Base-by-base conservation (phyloP, 2,329 filamentous ascomycete genomes). In the Atkinsonella hypoxylon region DNA sequence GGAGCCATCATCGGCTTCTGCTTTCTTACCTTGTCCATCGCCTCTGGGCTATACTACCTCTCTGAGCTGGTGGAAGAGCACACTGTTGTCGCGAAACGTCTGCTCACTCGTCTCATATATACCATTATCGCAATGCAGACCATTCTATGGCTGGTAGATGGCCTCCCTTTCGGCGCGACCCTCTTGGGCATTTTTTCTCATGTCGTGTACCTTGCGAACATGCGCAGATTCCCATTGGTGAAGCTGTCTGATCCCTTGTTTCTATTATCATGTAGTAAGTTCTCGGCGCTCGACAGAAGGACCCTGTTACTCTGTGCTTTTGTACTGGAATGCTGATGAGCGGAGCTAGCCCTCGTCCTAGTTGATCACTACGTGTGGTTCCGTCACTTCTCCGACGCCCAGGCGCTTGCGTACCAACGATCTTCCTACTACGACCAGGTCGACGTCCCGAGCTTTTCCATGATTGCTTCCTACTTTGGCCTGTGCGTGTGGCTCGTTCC, bases 11-110 rank as follows among this genome's bases (percentile, higher is more conserved):
- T 95, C 54, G 91, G 91, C 65, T 98, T 98, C 73, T 82, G 81
- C 62, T 97, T 98, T 70, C 75, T 98, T 58, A 97, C 93, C 18
- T 77, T 98, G 54, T 89, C 91, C 51, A 97, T 98, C 64, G 93
- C 93, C 39, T 96, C 89, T n/a, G 93, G 93, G 38, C 82, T 98
- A 26, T 98, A 98, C 73, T 98, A 98, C 67, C 84, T 98, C 49
- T 96, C 91, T 22, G 93, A 98, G 68, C 82, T 97, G 13, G 93
- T 98, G 54, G 93, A 98, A 70, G 93, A 98, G 68, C 91, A 98
- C 65, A 96, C 91, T 4, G 91, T 97, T 11, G 70, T 95, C 55
- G 87, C 90, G 12, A 95, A 95, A 65, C 87, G 85, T 51, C 73
- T 96, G n/a, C 76, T 98, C 48, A 85, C 79, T 34, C 83, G 81